Evolutionary conservation across 345 rosid genomes (phyloP).

Genomic region (Adansonia digitata): DNA sequence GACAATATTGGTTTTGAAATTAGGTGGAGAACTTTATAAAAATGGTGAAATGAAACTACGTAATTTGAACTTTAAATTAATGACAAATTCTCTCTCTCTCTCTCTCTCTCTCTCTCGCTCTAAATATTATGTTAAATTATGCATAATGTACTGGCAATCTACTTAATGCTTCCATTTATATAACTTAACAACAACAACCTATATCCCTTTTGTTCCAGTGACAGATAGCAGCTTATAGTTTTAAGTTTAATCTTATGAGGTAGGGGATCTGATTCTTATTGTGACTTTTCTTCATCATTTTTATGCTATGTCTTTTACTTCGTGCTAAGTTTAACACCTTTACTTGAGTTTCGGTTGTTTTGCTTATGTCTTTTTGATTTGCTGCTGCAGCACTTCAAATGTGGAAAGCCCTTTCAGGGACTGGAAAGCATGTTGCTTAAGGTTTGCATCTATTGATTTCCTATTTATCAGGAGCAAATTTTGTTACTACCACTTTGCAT

Average conservation of each 20-base stretch:
- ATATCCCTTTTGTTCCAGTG: not conserved
- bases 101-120: not conserved
- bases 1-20: not conserved
- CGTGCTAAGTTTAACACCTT: not conserved
- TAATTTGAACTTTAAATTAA: not conserved
- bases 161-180: not conserved
- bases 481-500: not conserved
- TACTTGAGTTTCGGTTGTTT: not conserved
- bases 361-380: constrained; percentile 12
- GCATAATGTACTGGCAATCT: not conserved
- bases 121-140: not conserved
- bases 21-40: not conserved
- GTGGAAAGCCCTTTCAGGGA: constrained; percentile 32
- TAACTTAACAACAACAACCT: not conserved
- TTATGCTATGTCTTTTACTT: not conserved
- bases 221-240: not conserved
- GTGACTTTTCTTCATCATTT: not conserved
- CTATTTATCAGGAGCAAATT: not conserved
- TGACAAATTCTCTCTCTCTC: not conserved
- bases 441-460: constrained; percentile 32
- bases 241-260: not conserved
- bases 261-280: not conserved
- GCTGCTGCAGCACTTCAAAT: constrained; percentile 42
- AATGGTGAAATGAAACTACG: not conserved
- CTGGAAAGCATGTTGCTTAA: constrained; percentile 31